Base-by-base conservation (phyloP, 2,329 filamentous ascomycete genomes). In the Talaromyces islandicus region DNA sequence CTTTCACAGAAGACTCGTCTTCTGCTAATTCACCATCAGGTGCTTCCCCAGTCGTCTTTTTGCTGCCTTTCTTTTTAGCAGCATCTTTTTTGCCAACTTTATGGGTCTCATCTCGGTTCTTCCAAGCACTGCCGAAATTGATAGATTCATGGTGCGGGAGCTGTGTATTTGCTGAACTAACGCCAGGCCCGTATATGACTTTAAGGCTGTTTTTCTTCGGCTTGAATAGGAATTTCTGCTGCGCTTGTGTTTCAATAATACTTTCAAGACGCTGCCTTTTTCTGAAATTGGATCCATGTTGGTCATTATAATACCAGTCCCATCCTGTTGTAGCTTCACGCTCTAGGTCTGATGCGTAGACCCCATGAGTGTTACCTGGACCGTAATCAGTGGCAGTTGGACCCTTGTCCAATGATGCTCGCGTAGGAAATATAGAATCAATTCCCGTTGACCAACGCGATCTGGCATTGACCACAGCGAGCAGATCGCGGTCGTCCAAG, bases 221-320 rank as follows among this genome's bases (percentile, higher is more conserved):
- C n/a, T 57, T 63, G 12, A 73, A 70, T 52, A 85, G 64, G 63
- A 83, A 84, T 2, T 58, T 59, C n/a, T 64, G 61, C 17, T 67
- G 65, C 2, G 72, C 78, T 52, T 78, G 70, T 11, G 73, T 66
- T 35, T 70, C 67, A 10, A 64, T 68, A 7, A 85, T 63, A 1
- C 46, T 58, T 25, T 64, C 68, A 4, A 72, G 65, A 4, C 65
- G 67, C 62, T 85, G 83, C 17, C 69, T 72, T 54, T 68, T 67
- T 7, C 67, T 65, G 60, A 85, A 83, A 2, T 56, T 63, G 12
- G 71, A 67, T 48, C 74, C 74, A 27, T 78, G 75, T 24, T 73
- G 72, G 25, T 70, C 63, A 10, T 75, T 67, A 56, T 77, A 74
- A 65, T 83, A 86, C 84, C 84, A 86, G 53, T 78, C 73, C 78